Evolutionary conservation across 73 alveolate genomes (phyloP).

Genomic region (Chromera velia): DNA sequence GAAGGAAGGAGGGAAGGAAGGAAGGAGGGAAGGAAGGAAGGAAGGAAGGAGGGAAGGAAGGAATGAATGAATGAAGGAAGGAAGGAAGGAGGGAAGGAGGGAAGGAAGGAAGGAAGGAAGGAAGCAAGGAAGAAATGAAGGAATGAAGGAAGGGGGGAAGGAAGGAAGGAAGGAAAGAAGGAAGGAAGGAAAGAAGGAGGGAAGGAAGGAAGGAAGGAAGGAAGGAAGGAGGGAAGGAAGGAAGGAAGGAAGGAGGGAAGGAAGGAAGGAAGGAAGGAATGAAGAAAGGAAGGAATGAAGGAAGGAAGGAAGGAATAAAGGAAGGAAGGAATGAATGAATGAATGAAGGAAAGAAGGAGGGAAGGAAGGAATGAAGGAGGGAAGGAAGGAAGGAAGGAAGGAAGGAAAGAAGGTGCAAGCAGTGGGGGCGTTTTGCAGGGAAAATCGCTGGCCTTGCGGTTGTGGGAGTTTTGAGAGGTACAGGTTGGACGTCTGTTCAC

Average conservation of each 20-base stretch:
- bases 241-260: conserved; percentile 15
- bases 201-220: conserved; percentile 12
- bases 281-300: conserved; percentile 9
- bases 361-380: conserved; percentile 8
- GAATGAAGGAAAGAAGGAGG: neutral
- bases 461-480: too few relatives aligned
- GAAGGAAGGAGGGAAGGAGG: conserved; percentile 21
- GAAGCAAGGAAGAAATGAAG: conserved; percentile 14
- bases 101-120: conserved; percentile 19
- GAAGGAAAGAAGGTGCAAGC: too few relatives aligned
- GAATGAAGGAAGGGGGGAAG: conserved; percentile 21
- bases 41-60: conserved; percentile 19
- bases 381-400: conserved; percentile 16
- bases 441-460: too few relatives aligned
- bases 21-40: conserved; percentile 19
- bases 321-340: conserved; percentile 9
- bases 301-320: conserved; percentile 10
- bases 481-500: too few relatives aligned
- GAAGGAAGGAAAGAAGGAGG: conserved; percentile 9
- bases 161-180: conserved; percentile 17
- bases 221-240: conserved; percentile 17
- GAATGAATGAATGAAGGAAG: conserved; percentile 17
- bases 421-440: too few relatives aligned
- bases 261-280: conserved; percentile 10
- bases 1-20: conserved; percentile 17